Conservation (phyloP, 2,329 filamentous ascomycete species). For the Hymenoscyphus repandus region DNA sequence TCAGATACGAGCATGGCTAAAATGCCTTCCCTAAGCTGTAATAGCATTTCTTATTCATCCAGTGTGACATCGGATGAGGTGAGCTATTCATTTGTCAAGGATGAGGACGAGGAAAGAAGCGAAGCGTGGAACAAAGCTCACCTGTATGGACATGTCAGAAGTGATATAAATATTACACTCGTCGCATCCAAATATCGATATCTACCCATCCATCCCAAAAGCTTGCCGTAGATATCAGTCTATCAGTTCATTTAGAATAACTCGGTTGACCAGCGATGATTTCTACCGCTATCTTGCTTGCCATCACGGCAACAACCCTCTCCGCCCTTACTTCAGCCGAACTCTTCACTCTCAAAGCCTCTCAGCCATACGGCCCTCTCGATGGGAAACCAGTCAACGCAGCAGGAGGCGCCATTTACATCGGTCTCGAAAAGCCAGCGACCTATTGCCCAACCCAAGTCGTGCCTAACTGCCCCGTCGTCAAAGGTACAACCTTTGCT, state of each 20-base stretch:
- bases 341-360: constrained; percentile 39
- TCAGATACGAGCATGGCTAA: neutral
- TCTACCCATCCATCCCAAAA: no score
- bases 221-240: neutral
- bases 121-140: no score
- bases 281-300: neutral
- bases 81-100: no score
- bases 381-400: constrained; percentile 44
- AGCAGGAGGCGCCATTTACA: constrained; percentile 42
- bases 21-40: no score
- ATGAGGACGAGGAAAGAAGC: no score
- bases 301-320: neutral
- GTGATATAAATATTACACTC: no score
- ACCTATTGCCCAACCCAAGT: constrained; percentile 43
- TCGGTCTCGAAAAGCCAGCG: constrained; percentile 39
- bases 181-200: no score
- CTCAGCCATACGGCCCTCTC: constrained; percentile 25
- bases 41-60: no score
- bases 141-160: no score
- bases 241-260: neutral
- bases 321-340: constrained; percentile 3
- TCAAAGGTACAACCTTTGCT: constrained; percentile 10
- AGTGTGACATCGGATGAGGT: no score
- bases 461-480: constrained; percentile 10
- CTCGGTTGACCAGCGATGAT: neutral